These are phyloP conservation scores for Metschnikowia borealis DNA, from an alignment of 805 yeast genomes.

Conservation along the genomic window DNA sequence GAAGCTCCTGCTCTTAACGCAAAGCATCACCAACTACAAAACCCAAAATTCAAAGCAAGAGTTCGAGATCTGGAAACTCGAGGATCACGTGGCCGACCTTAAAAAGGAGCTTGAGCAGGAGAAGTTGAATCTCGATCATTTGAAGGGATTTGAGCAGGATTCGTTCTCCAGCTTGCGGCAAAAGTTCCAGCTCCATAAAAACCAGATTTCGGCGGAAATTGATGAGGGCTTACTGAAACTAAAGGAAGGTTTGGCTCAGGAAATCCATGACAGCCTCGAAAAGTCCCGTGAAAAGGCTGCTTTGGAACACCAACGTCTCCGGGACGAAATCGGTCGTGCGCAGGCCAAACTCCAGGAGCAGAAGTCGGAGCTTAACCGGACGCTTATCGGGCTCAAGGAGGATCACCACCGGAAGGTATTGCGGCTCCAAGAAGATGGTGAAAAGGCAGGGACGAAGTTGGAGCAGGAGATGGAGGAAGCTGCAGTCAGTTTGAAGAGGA, in stretches of 20 bases:
- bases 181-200: slow-evolving; percentile 14
- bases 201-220: slow-evolving; percentile 20
- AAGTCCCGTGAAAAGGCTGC: neutral
- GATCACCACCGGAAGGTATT: slow-evolving; percentile 20
- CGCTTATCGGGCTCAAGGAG: slow-evolving; percentile 24
- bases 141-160: slow-evolving; percentile 22
- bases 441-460: slow-evolving; percentile 17
- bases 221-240: slow-evolving; percentile 21
- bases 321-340: slow-evolving; percentile 6
- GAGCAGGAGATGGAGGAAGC: slow-evolving; percentile 11
- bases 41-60: slow-evolving; percentile 38
- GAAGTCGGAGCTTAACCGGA: slow-evolving; percentile 21
- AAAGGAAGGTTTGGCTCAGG: slow-evolving; percentile 24
- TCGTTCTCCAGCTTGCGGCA: slow-evolving; percentile 15
- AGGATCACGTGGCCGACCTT: slow-evolving; percentile 33
- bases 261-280: slow-evolving; percentile 31
- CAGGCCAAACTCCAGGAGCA: slow-evolving; percentile 7
- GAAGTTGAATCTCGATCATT: slow-evolving; percentile 31
- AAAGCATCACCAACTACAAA: slow-evolving; percentile 24
- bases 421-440: slow-evolving; percentile 7
- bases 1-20: slow-evolving; percentile 9
- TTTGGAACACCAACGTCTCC: neutral
- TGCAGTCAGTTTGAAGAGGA: neutral
- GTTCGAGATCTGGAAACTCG: slow-evolving; percentile 30
- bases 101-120: slow-evolving; percentile 35